Evolutionary conservation across 768 basidiomycete genomes (phyloP).

Genomic region (Candolleomyces eurysporus): DNA sequence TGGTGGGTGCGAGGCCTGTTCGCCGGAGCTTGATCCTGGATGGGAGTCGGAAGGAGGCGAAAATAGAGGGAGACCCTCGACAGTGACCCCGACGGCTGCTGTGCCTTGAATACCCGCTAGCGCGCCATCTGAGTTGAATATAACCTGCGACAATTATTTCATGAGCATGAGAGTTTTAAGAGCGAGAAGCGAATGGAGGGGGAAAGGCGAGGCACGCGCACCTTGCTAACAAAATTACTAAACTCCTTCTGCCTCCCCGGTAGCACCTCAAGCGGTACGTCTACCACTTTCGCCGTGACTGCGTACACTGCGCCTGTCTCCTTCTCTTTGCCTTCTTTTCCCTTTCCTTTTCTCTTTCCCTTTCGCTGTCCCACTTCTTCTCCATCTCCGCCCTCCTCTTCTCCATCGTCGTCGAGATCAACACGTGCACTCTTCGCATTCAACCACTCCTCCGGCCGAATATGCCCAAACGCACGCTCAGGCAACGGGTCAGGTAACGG

Average conservation of each 20-base stretch:
- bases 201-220: too few species aligned
- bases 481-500: constrained; percentile 64
- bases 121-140: constrained; percentile 65
- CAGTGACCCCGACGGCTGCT: constrained; percentile 56
- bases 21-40: constrained; percentile 21
- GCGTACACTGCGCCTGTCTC: constrained; percentile 52
- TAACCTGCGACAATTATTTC: constrained; percentile 41
- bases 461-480: constrained; percentile 70
- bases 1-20: too few species aligned
- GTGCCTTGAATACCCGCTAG: constrained; percentile 65
- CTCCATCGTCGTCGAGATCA: too few species aligned
- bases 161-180: too few species aligned
- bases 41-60: too few species aligned
- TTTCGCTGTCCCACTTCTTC: too few species aligned
- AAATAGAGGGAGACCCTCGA: constrained; percentile 54
- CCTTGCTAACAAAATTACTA: constrained; percentile 75
- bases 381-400: too few species aligned
- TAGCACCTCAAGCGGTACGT: constrained; percentile 75
- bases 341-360: constrained; percentile 24
- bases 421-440: constrained; percentile 33
- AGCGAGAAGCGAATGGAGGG: too few species aligned
- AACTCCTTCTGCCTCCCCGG: constrained; percentile 78
- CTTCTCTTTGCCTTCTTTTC: too few species aligned
- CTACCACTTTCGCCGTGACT: constrained; percentile 64
- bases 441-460: constrained; percentile 72